Conservation (phyloP, 2,329 filamentous ascomycete species). For the Neophaeococcomyces mojaviensis region DNA sequence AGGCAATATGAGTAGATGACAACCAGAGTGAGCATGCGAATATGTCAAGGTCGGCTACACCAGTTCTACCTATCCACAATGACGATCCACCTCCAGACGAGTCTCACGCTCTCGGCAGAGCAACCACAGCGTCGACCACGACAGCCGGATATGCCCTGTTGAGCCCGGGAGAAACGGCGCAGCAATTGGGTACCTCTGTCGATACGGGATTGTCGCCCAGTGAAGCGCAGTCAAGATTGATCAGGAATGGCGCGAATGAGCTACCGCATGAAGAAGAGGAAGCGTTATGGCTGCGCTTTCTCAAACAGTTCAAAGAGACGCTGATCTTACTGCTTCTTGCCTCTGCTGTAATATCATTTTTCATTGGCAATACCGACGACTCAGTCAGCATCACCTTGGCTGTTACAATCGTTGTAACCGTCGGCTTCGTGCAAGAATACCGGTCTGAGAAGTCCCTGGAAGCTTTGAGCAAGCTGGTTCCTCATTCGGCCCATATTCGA, state of each 20-base stretch:
- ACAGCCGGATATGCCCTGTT: constrained; percentile 54
- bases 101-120: constrained; percentile 6
- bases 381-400: constrained; percentile 91
- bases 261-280: constrained; percentile 90
- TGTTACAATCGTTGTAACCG: constrained; percentile 91
- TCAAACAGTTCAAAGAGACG: constrained; percentile 95
- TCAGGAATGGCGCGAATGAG: constrained; percentile 83
- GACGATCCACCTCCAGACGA: constrained; percentile 25
- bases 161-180: constrained; percentile 69
- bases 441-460: constrained; percentile 95
- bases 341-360: constrained; percentile 77
- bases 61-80: constrained; percentile 52
- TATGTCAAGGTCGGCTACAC: constrained; percentile 56
- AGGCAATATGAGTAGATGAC: constrained; percentile 5
- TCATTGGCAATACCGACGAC: constrained; percentile 91
- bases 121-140: constrained; percentile 28
- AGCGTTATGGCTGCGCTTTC: constrained; percentile 86
- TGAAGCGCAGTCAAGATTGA: constrained; percentile 72
- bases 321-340: constrained; percentile 85
- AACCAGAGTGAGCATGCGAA: constrained; percentile 41
- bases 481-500: constrained; percentile 92
- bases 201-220: constrained; percentile 70
- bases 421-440: constrained; percentile 96
- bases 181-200: constrained; percentile 73
- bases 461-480: constrained; percentile 85